These are phyloP conservation scores for Fragaria vesca DNA, from an alignment of 306 rosid genomes.

Conservation along the genomic window DNA sequence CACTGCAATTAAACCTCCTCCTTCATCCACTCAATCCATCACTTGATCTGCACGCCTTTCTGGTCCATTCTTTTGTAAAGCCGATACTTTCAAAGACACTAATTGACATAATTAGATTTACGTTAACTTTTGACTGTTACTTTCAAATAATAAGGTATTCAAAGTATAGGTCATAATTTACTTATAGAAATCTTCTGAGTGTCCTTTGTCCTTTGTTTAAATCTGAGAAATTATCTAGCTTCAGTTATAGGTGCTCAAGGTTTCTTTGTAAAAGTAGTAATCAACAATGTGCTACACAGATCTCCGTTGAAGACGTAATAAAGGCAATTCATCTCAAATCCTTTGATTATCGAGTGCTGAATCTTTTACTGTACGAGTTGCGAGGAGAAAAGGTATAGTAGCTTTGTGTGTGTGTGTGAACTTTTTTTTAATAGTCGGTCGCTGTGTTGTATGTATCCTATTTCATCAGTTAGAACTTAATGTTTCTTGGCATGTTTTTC, in stretches of 20 bases:
- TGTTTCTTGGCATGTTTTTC: neutral
- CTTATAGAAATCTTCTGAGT: neutral
- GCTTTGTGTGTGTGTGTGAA: neutral
- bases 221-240: neutral
- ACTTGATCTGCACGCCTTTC: neutral
- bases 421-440: neutral
- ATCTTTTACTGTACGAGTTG: slow-evolving; percentile 85
- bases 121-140: neutral
- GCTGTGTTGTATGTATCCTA: neutral
- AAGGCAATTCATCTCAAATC: slow-evolving; percentile 80
- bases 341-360: slow-evolving; percentile 84
- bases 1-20: neutral
- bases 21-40: neutral
- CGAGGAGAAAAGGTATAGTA: slow-evolving; percentile 66
- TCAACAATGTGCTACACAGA: slow-evolving; percentile 40
- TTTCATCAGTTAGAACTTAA: neutral
- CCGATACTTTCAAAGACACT: neutral
- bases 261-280: slow-evolving; percentile 15
- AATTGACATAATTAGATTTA: neutral
- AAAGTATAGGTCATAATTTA: neutral
- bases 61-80: neutral
- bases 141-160: neutral
- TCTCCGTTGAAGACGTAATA: slow-evolving; percentile 72
- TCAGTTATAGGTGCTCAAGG: neutral
- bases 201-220: neutral